Conservation (phyloP, 768 basidiomycete species). For the Agaricus sinodeliciosus region DNA sequence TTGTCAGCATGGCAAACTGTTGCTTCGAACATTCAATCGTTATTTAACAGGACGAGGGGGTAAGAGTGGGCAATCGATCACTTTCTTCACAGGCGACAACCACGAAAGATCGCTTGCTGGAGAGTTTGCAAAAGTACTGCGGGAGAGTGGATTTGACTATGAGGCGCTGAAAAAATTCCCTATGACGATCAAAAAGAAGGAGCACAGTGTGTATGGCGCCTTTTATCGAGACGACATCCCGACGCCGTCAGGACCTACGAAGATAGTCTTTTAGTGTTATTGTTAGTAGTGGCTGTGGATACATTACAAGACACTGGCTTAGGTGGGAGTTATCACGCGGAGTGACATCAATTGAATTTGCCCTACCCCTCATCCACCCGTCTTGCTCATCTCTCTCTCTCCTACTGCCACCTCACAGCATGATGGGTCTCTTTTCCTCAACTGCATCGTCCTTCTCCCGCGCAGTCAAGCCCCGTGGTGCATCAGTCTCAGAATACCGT, state of each 20-base stretch:
- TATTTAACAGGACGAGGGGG: slow-evolving; percentile 71
- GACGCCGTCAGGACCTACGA: slow-evolving; percentile 56
- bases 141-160: slow-evolving; percentile 80
- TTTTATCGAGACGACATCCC: slow-evolving; percentile 71
- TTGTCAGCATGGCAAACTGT: not conserved
- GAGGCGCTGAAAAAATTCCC: slow-evolving; percentile 82
- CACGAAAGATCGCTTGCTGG: slow-evolving; percentile 87
- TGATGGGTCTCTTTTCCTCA: slow-evolving; percentile 79
- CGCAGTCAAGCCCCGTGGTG: slow-evolving; percentile 53
- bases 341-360: slow-evolving; percentile 14
- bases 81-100: slow-evolving; percentile 91
- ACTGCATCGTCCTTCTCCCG: slow-evolving; percentile 53
- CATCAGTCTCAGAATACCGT: slow-evolving; percentile 39
- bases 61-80: slow-evolving; percentile 83
- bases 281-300: not conserved
- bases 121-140: slow-evolving; percentile 84
- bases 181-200: slow-evolving; percentile 96
- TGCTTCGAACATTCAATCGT: not conserved
- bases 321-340: slow-evolving; percentile 10
- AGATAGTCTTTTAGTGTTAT: slow-evolving; percentile 58
- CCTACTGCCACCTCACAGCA: slow-evolving; percentile 23
- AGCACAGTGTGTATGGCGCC: slow-evolving; percentile 85
- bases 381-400: not conserved
- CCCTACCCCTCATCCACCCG: not conserved
- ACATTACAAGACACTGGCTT: not conserved